These are phyloP conservation scores for Cyclotella baltica DNA, from an alignment of 108 stramenopile genomes.

Conservation along the genomic window DNA sequence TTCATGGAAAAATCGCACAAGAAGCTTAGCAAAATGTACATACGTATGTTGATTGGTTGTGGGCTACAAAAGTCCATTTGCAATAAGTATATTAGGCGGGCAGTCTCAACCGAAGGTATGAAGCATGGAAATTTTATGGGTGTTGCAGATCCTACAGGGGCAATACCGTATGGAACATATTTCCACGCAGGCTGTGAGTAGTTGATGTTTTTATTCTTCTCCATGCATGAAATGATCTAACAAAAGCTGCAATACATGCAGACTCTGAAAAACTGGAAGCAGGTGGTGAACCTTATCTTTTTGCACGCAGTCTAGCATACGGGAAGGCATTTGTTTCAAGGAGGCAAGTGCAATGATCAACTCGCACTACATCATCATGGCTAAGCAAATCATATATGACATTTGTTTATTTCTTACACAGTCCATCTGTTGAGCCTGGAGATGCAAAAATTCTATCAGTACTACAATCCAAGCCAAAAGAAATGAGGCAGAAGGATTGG, in stretches of 20 bases:
- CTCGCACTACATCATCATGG: too few species aligned
- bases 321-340: background rate
- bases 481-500: conserved; percentile 34
- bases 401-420: background rate
- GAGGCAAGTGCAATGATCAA: too few species aligned
- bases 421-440: conserved; percentile 21
- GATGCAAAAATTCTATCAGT: conserved; percentile 44
- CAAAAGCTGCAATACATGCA: background rate
- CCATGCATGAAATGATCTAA: too few species aligned
- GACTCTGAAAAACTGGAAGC: background rate
- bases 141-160: conserved; percentile 27
- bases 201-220: too few species aligned
- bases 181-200: conserved; percentile 18
- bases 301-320: background rate
- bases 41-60: conserved; percentile 6
- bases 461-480: conserved; percentile 25
- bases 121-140: conserved; percentile 27
- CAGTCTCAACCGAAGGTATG: background rate
- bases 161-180: conserved; percentile 15
- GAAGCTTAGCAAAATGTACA: background rate
- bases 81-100: background rate
- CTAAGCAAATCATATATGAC: background rate
- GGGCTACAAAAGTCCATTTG: background rate
- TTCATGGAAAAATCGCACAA: background rate
- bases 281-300: background rate